Base-by-base conservation (phyloP, 1,284 basidiomycete genomes). In the Ustilago bromivora region DNA sequence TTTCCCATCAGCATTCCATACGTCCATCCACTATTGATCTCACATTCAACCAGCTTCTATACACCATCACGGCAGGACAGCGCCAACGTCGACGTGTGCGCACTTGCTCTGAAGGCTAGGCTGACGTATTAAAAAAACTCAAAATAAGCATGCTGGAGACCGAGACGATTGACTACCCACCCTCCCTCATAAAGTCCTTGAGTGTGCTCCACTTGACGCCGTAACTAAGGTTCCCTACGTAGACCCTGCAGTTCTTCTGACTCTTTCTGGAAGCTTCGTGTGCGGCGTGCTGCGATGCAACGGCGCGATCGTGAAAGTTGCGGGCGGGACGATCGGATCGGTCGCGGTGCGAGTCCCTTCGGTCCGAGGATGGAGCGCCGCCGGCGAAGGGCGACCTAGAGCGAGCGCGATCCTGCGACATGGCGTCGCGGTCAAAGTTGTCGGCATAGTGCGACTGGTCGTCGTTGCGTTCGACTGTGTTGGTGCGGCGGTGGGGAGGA, bases 191-290 rank as follows among this genome's bases (percentile, higher is more conserved):
- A 66, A 82, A 76, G 59, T 84, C 83, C 81, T 95, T 94, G 88
- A 98, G 90, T 89, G 97, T 95, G 88, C 93, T 92, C 89, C 96
- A 97, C 89, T 93, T 96, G 91, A 95, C 94, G 87, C 96, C 94
- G 90, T 97, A 98, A 86, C 92, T 93, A 88, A 98, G 91, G 88
- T 98, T 98, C 86, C 96, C 96, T 87, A 98, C 94, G 86, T 99
- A 98, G 83, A 98, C 94, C 78, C 96, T 91, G 88, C 98, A 96
- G 89, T 98, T 95, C 89, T 94, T 92, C 89, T 96, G 94, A 91
- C 93, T 95, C 84, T 92, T 90, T 87, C 96, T 95, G 82, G 94
- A 92, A 38, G 86, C 87, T 69, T 87, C 87, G 46, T 60, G 49
- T 11, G 78, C 74, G 40, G 74, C 74, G 43, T 69, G 69, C 9